Evolutionary conservation across 2,329 filamentous ascomycete genomes (phyloP), one percentile per base, ranked within the genome.

Genomic region (Calonectria pauciramosa): DNA sequence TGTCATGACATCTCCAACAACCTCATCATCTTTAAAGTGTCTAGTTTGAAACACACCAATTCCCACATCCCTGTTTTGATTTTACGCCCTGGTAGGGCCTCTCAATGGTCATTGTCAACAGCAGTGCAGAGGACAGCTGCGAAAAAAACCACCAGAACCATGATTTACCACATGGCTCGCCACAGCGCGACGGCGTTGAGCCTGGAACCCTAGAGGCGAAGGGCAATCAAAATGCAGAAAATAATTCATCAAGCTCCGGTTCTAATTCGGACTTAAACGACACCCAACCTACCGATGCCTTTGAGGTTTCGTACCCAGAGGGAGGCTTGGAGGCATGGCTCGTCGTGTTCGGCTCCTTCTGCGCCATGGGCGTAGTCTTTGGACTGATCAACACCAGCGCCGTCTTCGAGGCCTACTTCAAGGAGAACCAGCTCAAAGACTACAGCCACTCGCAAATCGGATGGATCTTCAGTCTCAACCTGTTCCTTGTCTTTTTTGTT

Each of bases 401-500:
- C 26, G 76, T 81, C 32, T 94, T 96, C 84, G 93, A 96, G 85
- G 91, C 93, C 18, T 96, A 96, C 84, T 90, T 97, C 75, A 89
- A 91, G 38, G 90, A 88, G 26, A 88, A 97, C 82, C 94, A 97
- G 81, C 89, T 98, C 26, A 87, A 86, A n/a, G 85, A 89, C 28
- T 93, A 95, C 83, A 90, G 86, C 70, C 89, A 93, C 14, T 93
- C 92, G 5, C 89, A 91, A 67, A 93, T 96, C 64, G 94, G 94
- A n/a, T 98, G 95, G 95, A 95, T 98, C 76, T 96, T 96, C 80
- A 93, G 93, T 79, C 86, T 97, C 67, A 96, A 96, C 82, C 89
- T 95, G 36, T 97, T 97, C 81, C 87, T 96, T 60, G 91, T 94
- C 59, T 96, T 97, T 83, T 95, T 96, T 81, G 92, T 94, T 47